Percentiles rank a stretch among this genome's conserved stretches.
Conservation (phyloP, 2,329 filamentous ascomycete genomes). For the Penicillium sp. region DNA sequence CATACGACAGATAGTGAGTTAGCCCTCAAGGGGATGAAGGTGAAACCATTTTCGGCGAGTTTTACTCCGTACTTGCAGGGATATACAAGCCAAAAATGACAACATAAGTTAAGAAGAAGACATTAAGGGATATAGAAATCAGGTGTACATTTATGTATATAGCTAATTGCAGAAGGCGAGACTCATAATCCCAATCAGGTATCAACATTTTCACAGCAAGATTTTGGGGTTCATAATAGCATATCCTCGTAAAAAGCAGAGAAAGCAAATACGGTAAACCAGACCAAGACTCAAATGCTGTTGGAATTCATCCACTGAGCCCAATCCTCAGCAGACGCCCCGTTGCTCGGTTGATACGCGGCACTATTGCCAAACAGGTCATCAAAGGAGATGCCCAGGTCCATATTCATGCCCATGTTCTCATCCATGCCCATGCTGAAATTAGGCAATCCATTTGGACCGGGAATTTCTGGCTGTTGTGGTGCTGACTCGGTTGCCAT, state of each 20-base stretch:
- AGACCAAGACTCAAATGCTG: constrained; percentile 14
- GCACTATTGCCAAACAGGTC: constrained; percentile 36
- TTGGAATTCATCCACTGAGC: constrained; percentile 34
- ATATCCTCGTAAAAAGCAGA: constrained; percentile 17
- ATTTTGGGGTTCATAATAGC: constrained; percentile 16
- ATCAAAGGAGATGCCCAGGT: constrained; percentile 32
- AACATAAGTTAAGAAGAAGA: background rate
- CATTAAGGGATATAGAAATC: background rate
- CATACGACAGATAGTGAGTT: no score
- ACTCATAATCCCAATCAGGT: constrained; percentile 10
- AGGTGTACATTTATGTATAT: constrained; percentile 2
- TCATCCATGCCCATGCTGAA: constrained; percentile 24
- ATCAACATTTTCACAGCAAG: constrained; percentile 13
- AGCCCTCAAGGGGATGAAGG: no score
- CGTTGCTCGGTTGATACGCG: constrained; percentile 19
- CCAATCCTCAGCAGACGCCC: constrained; percentile 31
- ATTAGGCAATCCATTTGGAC: constrained; percentile 16
- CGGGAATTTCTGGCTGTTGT: constrained; percentile 18
- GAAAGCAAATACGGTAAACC: background rate
- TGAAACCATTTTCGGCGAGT: no score
- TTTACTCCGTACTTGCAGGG: no score
- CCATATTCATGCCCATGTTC: constrained; percentile 27
- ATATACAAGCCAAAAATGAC: no score
- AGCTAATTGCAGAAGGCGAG: background rate
- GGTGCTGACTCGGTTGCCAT: constrained; percentile 12